phyloP scores from a whole-genome alignment of 75 land plant genomes.

The Adiantum capillusveneris region DNA sequence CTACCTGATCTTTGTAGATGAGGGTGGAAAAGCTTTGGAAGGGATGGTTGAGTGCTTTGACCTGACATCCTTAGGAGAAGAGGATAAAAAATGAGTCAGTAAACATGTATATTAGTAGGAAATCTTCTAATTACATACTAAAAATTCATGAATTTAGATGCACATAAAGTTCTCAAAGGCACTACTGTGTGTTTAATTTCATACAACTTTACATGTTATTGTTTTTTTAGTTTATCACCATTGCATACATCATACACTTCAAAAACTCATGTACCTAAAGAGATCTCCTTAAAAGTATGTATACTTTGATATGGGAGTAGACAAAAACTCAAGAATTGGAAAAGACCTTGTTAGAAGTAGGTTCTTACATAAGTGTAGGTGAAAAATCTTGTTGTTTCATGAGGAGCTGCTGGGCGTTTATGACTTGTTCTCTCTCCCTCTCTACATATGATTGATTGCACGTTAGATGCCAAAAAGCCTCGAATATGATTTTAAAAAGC shows the following conservation, averaged over 20 bases:
- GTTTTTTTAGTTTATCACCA: too few relatives aligned
- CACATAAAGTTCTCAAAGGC: too few relatives aligned
- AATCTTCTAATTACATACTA: neutral
- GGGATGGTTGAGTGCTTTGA: too few relatives aligned
- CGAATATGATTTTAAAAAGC: neutral
- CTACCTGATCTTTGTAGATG: too few relatives aligned
- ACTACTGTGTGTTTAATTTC: too few relatives aligned
- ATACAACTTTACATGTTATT: too few relatives aligned
- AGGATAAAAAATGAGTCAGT: neutral
- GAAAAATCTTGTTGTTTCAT: constrained; percentile 3
- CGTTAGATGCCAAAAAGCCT: neutral
- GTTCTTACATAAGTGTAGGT: neutral
- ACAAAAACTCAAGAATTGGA: neutral
- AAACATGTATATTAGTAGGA: too few relatives aligned
- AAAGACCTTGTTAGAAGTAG: too few relatives aligned
- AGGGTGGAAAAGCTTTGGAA: too few relatives aligned
- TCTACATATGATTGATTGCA: neutral
- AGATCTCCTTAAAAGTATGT: neutral
- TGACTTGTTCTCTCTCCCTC: neutral
- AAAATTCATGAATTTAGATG: too few relatives aligned
- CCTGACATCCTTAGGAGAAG: too few relatives aligned
- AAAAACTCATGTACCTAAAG: neutral
- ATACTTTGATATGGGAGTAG: neutral
- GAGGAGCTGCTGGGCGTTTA: neutral
- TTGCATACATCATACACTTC: too few relatives aligned